Conservation (phyloP, 805 yeast species). For the Teunomyces stri region DNA sequence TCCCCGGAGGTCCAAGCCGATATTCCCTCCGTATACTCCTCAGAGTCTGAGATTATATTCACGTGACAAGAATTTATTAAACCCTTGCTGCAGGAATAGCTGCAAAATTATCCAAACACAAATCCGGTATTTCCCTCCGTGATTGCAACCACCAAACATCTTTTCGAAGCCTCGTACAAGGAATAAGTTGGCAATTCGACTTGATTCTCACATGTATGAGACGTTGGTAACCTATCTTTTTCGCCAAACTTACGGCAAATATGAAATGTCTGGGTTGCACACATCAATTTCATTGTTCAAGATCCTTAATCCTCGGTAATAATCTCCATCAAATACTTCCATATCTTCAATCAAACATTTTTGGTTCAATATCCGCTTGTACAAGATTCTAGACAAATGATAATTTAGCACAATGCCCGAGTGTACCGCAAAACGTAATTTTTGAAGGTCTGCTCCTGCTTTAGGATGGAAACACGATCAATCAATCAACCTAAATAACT, state of each 20-base stretch:
- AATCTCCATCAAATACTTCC: slow-evolving; percentile 90
- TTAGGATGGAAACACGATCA: slow-evolving; percentile 95
- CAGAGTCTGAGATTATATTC: too few species aligned
- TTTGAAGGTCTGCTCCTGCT: slow-evolving; percentile 90
- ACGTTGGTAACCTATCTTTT: slow-evolving; percentile 83
- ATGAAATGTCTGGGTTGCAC: slow-evolving; percentile 80
- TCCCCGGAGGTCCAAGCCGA: too few species aligned
- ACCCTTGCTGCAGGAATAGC: background rate
- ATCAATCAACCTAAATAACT: slow-evolving; percentile 82
- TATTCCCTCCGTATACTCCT: too few species aligned
- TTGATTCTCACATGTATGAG: slow-evolving; percentile 97
- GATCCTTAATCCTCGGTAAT: slow-evolving; percentile 93
- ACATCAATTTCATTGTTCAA: slow-evolving; percentile 93
- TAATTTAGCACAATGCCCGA: slow-evolving; percentile 87
- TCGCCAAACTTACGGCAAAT: slow-evolving; percentile 88
- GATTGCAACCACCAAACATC: slow-evolving; percentile 76
- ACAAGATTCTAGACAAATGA: slow-evolving; percentile 92
- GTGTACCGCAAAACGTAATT: slow-evolving; percentile 84
- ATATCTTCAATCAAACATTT: slow-evolving; percentile 85
- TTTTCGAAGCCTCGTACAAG: slow-evolving; percentile 79
- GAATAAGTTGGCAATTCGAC: slow-evolving; percentile 91
- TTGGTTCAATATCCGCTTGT: slow-evolving; percentile 77
- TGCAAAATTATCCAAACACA: slow-evolving; percentile 59
- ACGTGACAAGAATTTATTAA: too few species aligned
- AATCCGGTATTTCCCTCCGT: slow-evolving; percentile 97